Conservation (phyloP, 305 asterid genomes). For the Striga hermonthica region DNA sequence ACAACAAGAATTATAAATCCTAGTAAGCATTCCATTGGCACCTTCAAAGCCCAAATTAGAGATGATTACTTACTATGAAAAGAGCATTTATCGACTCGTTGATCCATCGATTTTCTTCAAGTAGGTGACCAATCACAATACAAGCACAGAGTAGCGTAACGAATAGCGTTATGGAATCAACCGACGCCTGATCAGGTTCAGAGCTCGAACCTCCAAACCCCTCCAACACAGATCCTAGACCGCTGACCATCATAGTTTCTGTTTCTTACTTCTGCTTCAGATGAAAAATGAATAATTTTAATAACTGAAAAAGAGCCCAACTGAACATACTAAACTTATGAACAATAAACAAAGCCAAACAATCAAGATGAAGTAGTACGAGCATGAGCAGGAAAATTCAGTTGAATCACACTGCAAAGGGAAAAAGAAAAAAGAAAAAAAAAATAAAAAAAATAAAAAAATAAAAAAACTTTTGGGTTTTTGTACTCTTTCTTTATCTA, state of each 20-base stretch:
- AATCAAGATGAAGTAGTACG: not conserved
- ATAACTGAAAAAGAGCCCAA: not conserved
- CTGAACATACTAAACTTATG: too few species aligned
- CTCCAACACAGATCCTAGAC: conserved; percentile 23
- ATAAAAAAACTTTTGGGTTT: too few species aligned
- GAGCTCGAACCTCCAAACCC: conserved; percentile 8
- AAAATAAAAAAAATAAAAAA: too few species aligned
- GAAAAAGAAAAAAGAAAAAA: too few species aligned
- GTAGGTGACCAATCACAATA: conserved; percentile 57
- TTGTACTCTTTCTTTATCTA: too few species aligned
- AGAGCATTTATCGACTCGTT: conserved; percentile 59
- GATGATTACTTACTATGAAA: conserved; percentile 41
- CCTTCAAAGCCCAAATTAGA: not conserved
- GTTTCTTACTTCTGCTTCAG: conserved; percentile 7
- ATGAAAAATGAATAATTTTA: not conserved
- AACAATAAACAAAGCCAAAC: not conserved
- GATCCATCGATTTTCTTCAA: conserved; percentile 57
- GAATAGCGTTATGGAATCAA: conserved; percentile 47
- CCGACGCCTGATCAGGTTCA: conserved; percentile 36
- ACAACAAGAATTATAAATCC: too few species aligned
- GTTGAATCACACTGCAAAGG: too few species aligned
- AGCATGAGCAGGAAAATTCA: not conserved
- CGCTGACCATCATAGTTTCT: conserved; percentile 6
- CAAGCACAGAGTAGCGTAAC: conserved; percentile 53
- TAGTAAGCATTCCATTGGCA: too few species aligned